Conservation (phyloP, 352 stramenopile species). For the Phytophthora meadii region DNA sequence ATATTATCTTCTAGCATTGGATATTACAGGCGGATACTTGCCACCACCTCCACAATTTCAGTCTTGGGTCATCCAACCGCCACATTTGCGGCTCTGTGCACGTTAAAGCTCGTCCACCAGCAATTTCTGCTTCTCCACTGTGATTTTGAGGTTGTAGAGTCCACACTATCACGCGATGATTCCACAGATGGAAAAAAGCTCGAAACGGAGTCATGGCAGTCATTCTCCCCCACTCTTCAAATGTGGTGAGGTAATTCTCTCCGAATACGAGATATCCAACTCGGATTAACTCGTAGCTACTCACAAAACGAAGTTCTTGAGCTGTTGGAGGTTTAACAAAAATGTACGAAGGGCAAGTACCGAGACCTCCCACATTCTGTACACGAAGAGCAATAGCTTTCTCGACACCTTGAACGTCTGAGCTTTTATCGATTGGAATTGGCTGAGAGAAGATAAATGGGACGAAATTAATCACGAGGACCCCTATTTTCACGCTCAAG, state of each 20-base stretch:
- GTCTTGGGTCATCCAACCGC: not conserved
- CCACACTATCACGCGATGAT: not conserved
- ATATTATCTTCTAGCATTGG: not conserved
- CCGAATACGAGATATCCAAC: not conserved
- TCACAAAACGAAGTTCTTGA: not conserved
- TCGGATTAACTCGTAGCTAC: not conserved
- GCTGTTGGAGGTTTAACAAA: too few relatives aligned
- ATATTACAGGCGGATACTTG: not conserved
- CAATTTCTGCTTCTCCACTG: not conserved
- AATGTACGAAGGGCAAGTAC: not conserved
- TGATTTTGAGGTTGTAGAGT: not conserved
- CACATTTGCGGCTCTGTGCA: not conserved
- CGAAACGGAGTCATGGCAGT: not conserved
- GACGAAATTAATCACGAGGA: not conserved
- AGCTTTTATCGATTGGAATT: not conserved
- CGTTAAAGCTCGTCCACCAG: not conserved
- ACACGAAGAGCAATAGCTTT: not conserved
- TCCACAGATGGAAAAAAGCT: conserved; percentile 1
- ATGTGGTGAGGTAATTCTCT: not conserved
- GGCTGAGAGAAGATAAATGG: not conserved
- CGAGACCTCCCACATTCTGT: not conserved
- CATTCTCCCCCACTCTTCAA: not conserved
- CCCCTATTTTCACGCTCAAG: not conserved
- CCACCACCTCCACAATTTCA: not conserved
- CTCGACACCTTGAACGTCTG: not conserved